Evolutionary conservation across 2,329 filamentous ascomycete genomes (phyloP), one percentile per base, ranked within the genome.

Genomic region (Pseudonectria buxi): DNA sequence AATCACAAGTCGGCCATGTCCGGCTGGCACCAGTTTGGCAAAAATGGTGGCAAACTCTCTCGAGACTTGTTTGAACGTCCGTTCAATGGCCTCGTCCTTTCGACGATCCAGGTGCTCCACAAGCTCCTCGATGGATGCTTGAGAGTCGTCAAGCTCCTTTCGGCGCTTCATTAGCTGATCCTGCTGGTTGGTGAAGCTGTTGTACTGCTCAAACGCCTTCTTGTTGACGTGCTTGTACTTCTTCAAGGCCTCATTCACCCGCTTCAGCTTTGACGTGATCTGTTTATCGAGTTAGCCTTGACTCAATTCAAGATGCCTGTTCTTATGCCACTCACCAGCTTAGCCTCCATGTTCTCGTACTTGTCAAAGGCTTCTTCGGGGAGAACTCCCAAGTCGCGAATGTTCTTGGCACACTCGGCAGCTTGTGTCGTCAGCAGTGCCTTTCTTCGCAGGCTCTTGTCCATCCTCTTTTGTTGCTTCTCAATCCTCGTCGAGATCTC

Each of bases 181-280:
- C 38, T 94, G 83, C 62, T 95, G 87, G 33, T 81, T 84, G 7
- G 90, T 95, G 59, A 96, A 98, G 65, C 82, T 94, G 66, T 90
- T 94, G 68, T 96, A 98, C 61, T 98, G 92, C 63, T 98, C 94
- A 57, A 96, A 95, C 0, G 92, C 92, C 66, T 98, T 96, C 68
- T 96, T 98, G 75, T 98, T 98, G 65, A 98, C 89, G 54, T 95
- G 87, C 36, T 88, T 87, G 66, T 92, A 96, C 59, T 95, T 95
- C 67, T 96, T 96, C 36, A 96, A 71, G 0, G 85, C 81, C 50
- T 95, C 86, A 45, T 94, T 94, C 54, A 90, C 87, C 55, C 89
- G 94, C 64, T 92, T 88, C 15, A 96, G 76, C 37, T 82, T 81
- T 27, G 67, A 67, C n/a, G 69, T 68, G 40, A 78, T 76, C 71